phyloP scores from a whole-genome alignment of 306 rosid species.

The Bauhinia variegata region DNA sequence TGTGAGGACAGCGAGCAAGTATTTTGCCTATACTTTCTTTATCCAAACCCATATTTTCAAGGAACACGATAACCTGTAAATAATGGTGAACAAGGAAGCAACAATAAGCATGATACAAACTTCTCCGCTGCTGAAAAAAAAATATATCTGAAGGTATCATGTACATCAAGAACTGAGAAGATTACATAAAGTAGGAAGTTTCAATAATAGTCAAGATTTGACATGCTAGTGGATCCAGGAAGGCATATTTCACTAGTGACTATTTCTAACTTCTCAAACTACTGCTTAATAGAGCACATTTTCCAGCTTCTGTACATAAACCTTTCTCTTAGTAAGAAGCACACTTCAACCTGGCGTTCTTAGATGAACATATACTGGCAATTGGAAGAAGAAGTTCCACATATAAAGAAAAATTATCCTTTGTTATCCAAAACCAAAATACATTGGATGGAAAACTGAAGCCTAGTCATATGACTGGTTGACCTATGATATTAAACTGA shows the following conservation, averaged over 20 bases:
- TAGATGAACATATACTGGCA: too few species aligned
- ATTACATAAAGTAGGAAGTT: background rate
- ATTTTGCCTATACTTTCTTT: slow-evolving; percentile 61
- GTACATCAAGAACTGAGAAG: background rate
- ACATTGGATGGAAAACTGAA: background rate
- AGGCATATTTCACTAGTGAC: background rate
- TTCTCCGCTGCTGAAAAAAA: slow-evolving; percentile 15
- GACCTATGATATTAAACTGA: background rate
- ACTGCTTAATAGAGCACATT: background rate
- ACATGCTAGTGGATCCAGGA: background rate
- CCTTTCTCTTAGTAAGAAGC: background rate
- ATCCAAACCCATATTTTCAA: slow-evolving; percentile 72
- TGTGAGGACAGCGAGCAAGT: slow-evolving; percentile 80
- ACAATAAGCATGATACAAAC: slow-evolving; percentile 17
- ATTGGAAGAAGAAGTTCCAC: background rate
- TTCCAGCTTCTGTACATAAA: background rate
- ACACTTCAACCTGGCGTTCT: background rate
- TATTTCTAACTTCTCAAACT: background rate
- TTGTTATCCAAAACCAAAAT: background rate
- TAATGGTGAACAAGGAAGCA: slow-evolving; percentile 31
- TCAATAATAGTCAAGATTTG: slow-evolving; percentile 3
- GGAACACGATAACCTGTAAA: slow-evolving; percentile 66
- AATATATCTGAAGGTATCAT: background rate
- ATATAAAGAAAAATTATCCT: background rate
- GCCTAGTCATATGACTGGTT: background rate